Evolutionary conservation across 1,284 basidiomycete species (phyloP), one percentile per base, ranked within the genome.

Genomic region (Schizophyllum commune): DNA sequence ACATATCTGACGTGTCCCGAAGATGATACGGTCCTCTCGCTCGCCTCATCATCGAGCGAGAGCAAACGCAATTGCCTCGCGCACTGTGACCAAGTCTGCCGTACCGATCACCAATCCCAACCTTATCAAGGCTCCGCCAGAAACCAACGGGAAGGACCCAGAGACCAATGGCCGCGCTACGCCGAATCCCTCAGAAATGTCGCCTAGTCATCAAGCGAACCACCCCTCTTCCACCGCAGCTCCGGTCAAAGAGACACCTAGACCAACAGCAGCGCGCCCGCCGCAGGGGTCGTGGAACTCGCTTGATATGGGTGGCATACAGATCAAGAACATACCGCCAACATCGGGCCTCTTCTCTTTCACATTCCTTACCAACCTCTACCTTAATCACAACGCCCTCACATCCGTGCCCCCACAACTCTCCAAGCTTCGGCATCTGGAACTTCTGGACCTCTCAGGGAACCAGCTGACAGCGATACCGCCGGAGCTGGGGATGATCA

Each of bases 331-430:
- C 67, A 80, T 99, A 58, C 91, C 95, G 32, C 76, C 85, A 11
- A 86, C 85, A 13, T 88, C 92, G 57, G 91, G 89, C 63, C 80
- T 97, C 39, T 99, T 98, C 79, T 81, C 86, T n/a, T 98, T 98
- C 79, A 83, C 83, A 17, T 94, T 94, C 78, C 86, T 99, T 65
- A 92, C 92, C 64, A 92, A 90, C 65, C 86, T 99, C 60, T 99
- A 97, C 76, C 92, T 99, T 75, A 98, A 98, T 70, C 96, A 99
- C 80, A 99, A 99, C 71, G 81, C 86, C 39, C 83, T 99, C 61
- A 81, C 88, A 17, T 75, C 83, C 66, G 78, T 99, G 56, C 94
- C 96, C 3, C 83, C 91, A 9, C 85, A 91, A 72, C 94, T 99
- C 66, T 81, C 91, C 60, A 86, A 85, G 68, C 84, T 99, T 61